Evolutionary conservation across 768 basidiomycete species (phyloP), one percentile per base, ranked within the genome.

Genomic region (Leccinum boreale): DNA sequence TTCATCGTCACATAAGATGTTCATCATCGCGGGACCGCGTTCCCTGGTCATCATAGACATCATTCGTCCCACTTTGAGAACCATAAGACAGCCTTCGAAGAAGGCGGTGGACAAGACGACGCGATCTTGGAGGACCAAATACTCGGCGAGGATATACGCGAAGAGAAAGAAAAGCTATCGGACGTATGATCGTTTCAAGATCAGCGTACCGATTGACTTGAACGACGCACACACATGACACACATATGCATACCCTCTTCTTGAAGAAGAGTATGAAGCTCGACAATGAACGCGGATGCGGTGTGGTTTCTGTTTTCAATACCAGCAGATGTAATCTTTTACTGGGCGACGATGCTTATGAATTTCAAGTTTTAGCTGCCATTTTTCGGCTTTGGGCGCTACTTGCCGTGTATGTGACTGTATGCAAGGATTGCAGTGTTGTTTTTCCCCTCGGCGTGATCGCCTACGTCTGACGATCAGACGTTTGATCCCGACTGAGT

Each of bases 61-160:
- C 89, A 89, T 66, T 80, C 86, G 3, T 79, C 84, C 5, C 90
- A 89, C 74, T 98, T 98, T 67, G 94, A 98, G 78, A 81, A 87
- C 62, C 81, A 85, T 66, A 89, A 86, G 67, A 71, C 86, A 1
- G 93, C 91, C 0, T 89, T 89, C 69, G 89, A 94, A 68, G 80
- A 85, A 61, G 91, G 90, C 54, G 89, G 73, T 3, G 84, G 83
- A 46, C 81, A 71, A 47, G 76, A 79, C 50, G 86, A 85, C 19
- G 78, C 78, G 33, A 63, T 67, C n/a, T 62, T 75, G 45, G 72
- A 74, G 2, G 59, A 55, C 11, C 57, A 53, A 35, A 33, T 39
- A 7, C 42, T 51, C 6, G 11, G 6, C 1, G 11, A 2, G 3
- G 66, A 65, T 12, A 28, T 62, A 31, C 60, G 44, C 35, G 64